Evolutionary conservation across 805 yeast species (phyloP).

Genomic region (Teunomyces kruisii): DNA sequence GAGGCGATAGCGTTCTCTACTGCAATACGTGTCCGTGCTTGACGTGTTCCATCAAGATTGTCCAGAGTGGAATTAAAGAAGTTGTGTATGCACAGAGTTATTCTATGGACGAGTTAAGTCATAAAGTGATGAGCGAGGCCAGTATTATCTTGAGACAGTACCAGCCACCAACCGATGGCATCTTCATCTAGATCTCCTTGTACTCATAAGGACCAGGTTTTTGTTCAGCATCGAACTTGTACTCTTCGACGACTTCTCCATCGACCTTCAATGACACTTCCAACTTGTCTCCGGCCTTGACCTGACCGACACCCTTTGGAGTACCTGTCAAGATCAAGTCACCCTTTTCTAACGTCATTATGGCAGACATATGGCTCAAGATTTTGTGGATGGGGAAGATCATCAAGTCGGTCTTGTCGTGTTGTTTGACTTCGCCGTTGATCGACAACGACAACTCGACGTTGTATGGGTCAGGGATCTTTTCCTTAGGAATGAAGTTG

Average conservation of each 20-base stretch:
- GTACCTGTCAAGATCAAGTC: slow-evolving; percentile 94
- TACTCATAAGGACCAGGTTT: slow-evolving; percentile 48
- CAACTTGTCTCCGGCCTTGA: slow-evolving; percentile 76
- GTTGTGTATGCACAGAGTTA: slow-evolving; percentile 93
- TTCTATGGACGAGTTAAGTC: slow-evolving; percentile 84
- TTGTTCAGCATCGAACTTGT: slow-evolving; percentile 53
- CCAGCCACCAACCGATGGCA: slow-evolving; percentile 41
- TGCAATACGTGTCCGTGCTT: slow-evolving; percentile 98
- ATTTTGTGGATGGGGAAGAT: slow-evolving; percentile 82
- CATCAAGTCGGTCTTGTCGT: slow-evolving; percentile 80
- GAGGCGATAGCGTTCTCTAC: slow-evolving; percentile 59
- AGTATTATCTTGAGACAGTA: slow-evolving; percentile 64
- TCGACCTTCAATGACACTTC: slow-evolving; percentile 60
- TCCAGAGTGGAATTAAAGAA: slow-evolving; percentile 86
- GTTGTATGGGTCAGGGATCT: slow-evolving; percentile 72
- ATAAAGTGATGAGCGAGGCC: slow-evolving; percentile 69
- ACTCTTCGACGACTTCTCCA: slow-evolving; percentile 55
- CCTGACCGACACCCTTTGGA: slow-evolving; percentile 93
- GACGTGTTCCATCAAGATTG: slow-evolving; percentile 93
- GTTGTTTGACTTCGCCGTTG: slow-evolving; percentile 70
- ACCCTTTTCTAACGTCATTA: slow-evolving; percentile 89
- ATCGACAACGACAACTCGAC: slow-evolving; percentile 63
- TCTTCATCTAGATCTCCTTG: slow-evolving; percentile 35
- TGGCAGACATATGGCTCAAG: slow-evolving; percentile 74
- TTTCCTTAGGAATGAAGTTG: slow-evolving; percentile 59